Base-by-base conservation (phyloP, 176 grass and related monocot genomes). In the Luzula sylvatica region DNA sequence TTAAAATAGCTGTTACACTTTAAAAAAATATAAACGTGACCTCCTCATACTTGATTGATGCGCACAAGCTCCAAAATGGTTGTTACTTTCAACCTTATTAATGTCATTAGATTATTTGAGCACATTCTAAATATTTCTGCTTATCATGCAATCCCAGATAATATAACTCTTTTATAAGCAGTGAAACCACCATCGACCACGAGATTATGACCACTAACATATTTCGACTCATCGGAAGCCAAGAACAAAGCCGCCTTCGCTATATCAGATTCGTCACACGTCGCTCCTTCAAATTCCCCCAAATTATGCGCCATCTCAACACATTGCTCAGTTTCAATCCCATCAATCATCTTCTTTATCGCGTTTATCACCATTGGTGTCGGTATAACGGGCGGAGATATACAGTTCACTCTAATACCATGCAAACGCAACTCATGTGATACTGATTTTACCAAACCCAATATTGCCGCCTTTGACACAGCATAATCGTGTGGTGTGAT, bases 181-280 rank as follows among this genome's bases (percentile, higher is more conserved):
- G 74, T 76, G 56, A 23, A 79, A 7, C 62, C 70, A 5, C 77
- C 81, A 45, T 94, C 87, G 1, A 94, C 70, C 52, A 86, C 35
- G 5, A 94, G 73, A 65, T 94, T 86, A 12, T 86, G 87, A 0
- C 81, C 77, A 2, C 50, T 82, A 0, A 86, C 48, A 45, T 69
- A 82, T 58, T 71, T 93, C 0, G 77, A 69, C 3, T 93, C 77
- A 24, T 93, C 81, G 3, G 87, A 93, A 4, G 73, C 77, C 17
- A 94, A 65, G 50, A 46, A 86, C 1, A 82, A 28, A 21, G 81
- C 87, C 0, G 77, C 81, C 1, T 52, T 67, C 0, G 71, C 81
- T 3, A 82, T 16, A 58, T 94, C 81, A 13, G 67, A 55, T 17
- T 8, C 42, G 30, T 79, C 62, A 9, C 79, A 80, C 46, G 6